These are phyloP conservation scores for Candida adriatica DNA, from an alignment of 805 yeast species.

Conservation along the genomic window DNA sequence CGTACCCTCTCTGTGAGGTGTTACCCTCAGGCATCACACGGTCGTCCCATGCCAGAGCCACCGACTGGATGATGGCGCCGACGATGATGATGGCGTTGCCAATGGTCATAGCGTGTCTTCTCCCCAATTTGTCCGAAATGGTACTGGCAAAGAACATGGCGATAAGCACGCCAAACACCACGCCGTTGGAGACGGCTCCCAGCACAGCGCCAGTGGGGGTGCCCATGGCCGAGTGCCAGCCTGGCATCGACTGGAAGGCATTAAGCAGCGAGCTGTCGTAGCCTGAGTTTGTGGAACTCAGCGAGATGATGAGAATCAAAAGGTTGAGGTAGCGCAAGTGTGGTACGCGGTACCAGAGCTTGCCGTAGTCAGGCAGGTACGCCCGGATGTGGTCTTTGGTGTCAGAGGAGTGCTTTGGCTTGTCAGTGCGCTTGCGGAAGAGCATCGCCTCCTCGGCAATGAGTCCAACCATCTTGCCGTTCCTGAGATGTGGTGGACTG, in stretches of 20 bases:
- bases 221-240: conserved; percentile 35
- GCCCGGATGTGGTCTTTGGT: conserved; percentile 12
- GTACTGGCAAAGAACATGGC: conserved; percentile 25
- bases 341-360: conserved; percentile 29
- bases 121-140: conserved; percentile 33
- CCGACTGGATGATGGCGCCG: conserved; percentile 24
- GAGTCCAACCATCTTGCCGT: conserved; percentile 16
- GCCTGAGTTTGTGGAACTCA: conserved; percentile 42
- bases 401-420: conserved; percentile 1
- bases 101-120: conserved; percentile 28
- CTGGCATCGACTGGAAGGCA: conserved; percentile 39
- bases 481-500: no score
- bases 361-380: conserved; percentile 22
- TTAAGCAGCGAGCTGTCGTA: conserved; percentile 45
- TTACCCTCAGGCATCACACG: conserved; percentile 3
- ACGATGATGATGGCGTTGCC: conserved; percentile 21
- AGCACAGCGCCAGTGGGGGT: conserved; percentile 32
- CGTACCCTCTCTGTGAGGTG: conserved; percentile 17
- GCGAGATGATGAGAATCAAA: conserved; percentile 33
- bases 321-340: conserved; percentile 33
- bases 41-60: conserved; percentile 20
- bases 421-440: conserved; percentile 8
- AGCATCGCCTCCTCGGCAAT: conserved; percentile 19
- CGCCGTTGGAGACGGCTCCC: conserved; percentile 37
- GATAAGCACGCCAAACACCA: conserved; percentile 33